These are phyloP conservation scores for Entrophospora sp. DNA, from an alignment of 192 early-diverging fungal genomes.

Conservation along the genomic window DNA sequence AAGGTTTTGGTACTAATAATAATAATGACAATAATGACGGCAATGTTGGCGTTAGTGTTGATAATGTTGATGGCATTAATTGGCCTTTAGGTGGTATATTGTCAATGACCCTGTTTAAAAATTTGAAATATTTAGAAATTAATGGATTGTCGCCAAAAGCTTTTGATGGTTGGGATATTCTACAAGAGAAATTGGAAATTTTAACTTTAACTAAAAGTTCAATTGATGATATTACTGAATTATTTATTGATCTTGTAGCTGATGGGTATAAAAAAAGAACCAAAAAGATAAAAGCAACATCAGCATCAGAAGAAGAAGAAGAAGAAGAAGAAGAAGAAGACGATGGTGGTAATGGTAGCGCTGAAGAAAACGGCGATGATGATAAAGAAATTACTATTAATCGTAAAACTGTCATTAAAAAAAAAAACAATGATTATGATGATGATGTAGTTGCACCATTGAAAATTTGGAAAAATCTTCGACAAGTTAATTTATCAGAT, in stretches of 20 bases:
- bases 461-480: slow-evolving; percentile 31
- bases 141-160: slow-evolving; percentile 35
- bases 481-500: slow-evolving; percentile 38
- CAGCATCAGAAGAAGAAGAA: slow-evolving; percentile 11
- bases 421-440: too few relatives aligned
- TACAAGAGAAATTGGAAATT: slow-evolving; percentile 34
- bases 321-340: too few relatives aligned
- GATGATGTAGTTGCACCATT: too few relatives aligned
- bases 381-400: too few relatives aligned
- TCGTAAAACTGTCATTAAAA: too few relatives aligned
- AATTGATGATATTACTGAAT: slow-evolving; percentile 40
- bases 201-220: slow-evolving; percentile 32
- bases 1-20: slow-evolving; percentile 13
- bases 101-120: slow-evolving; percentile 30
- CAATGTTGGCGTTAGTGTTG: too few relatives aligned
- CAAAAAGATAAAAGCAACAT: slow-evolving; percentile 17
- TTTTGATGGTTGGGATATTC: slow-evolving; percentile 37
- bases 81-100: slow-evolving; percentile 19
- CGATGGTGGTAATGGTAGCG: not conserved
- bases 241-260: slow-evolving; percentile 32
- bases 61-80: too few relatives aligned
- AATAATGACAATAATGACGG: too few relatives aligned
- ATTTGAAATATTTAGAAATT: slow-evolving; percentile 40
- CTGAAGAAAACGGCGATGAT: too few relatives aligned
- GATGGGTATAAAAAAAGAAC: slow-evolving; percentile 27